These are phyloP conservation scores for Skeletonema potamos DNA, from an alignment of 108 stramenopile species.

Conservation along the genomic window DNA sequence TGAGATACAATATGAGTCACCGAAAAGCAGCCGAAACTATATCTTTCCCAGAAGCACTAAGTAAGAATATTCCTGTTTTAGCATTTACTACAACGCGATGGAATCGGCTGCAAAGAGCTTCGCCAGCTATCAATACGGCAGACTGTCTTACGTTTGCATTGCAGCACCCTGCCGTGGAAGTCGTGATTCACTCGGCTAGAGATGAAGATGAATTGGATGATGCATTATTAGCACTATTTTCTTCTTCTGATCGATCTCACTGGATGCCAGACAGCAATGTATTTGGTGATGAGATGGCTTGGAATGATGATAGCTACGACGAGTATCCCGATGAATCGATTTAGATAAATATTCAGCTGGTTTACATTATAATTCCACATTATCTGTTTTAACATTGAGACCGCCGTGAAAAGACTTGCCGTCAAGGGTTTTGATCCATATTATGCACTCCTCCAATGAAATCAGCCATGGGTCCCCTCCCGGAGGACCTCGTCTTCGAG, in stretches of 20 bases:
- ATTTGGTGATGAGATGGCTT: constrained; percentile 25
- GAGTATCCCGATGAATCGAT: constrained; percentile 40
- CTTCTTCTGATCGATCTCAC: not conserved
- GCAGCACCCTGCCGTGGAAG: constrained; percentile 22
- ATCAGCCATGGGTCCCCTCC: constrained; percentile 21
- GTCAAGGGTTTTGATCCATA: constrained; percentile 12
- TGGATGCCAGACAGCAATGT: not conserved
- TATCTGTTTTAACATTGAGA: not conserved
- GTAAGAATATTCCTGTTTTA: constrained; percentile 30
- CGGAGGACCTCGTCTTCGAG: constrained; percentile 15
- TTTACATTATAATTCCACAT: not conserved
- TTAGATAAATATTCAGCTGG: not conserved
- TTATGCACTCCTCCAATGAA: constrained; percentile 12
- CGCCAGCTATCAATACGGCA: constrained; percentile 10
- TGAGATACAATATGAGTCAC: constrained; percentile 39
- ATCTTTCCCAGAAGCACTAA: constrained; percentile 19
- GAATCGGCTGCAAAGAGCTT: constrained; percentile 27
- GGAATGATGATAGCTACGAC: constrained; percentile 34
- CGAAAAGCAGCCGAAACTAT: constrained; percentile 27
- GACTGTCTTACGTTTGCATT: constrained; percentile 44
- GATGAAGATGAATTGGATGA: constrained; percentile 37
- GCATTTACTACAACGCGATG: constrained; percentile 48
- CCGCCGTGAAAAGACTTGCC: not conserved
- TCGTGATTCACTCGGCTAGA: constrained; percentile 41
- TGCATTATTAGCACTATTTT: constrained; percentile 8